Base-by-base conservation (phyloP, 305 asterid species). In the Fraxinus latifolia region DNA sequence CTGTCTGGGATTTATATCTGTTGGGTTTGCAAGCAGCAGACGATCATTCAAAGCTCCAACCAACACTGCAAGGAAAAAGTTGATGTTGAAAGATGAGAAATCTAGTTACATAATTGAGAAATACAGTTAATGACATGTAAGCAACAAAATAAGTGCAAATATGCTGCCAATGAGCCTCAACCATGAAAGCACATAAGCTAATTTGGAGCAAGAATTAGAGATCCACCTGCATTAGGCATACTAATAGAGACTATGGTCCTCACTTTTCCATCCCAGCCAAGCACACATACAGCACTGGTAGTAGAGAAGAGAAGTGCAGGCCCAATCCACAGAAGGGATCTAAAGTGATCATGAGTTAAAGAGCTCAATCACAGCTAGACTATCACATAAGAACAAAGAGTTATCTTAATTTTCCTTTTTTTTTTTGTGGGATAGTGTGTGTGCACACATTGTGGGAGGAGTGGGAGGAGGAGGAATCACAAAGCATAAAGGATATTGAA, bases 191-290 rank as follows among this genome's bases (percentile, higher is more conserved):
- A 15, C 77, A 36, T 27, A 77, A 77, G 42, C 75, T 36, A 71
- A 29, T 29, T 44, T 80, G 79, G 80, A 82, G 79, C 33, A 83
- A 82, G 44, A 31, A 73, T 82, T 77, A 81, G 82, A 77, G 65
- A 78, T 84, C 11, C 65, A 96, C 99, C 99, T 91, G 99, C 93
- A 89, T 96, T 94, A 84, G 98, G 98, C 93, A 90, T 91, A 84
- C 94, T 92, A 89, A 89, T 93, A 23, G 98, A 96, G 82, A 96
- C 95, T 80, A 96, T 84, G 79, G 95, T 91, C 93, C 99, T 92
- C 88, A 96, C 99, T 92, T 91, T 95, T 84, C 98, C 93, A 92
- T 96, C 99, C 99, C 99, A 96, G 71, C 99, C 99, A 89, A 96
- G 98, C 88, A 96, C 82, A 85, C 90, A 90, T 82, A 96, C 88